Evolutionary conservation across 208 protist species (phyloP).

Genomic region (Crithidia bombi): DNA sequence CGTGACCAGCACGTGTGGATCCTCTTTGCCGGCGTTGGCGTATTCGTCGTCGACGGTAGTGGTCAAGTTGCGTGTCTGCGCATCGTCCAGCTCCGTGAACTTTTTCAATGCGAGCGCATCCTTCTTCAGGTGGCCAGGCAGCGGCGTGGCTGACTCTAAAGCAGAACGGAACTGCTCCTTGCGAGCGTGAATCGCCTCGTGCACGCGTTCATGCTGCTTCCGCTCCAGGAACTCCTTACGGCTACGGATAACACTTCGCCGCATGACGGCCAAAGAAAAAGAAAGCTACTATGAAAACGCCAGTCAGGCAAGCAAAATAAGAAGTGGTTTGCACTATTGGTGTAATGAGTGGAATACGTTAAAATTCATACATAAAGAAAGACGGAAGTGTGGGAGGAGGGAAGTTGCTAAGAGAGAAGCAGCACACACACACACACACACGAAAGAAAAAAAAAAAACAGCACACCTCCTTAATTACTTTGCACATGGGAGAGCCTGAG

Average conservation of each 20-base stretch:
- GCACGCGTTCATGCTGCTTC: slow-evolving; percentile 82
- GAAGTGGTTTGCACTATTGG: not conserved
- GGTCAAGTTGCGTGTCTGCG: slow-evolving; percentile 60
- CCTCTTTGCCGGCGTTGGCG: slow-evolving; percentile 92
- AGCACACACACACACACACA: no score
- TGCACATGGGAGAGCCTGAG: no score
- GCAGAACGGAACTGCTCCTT: slow-evolving; percentile 89
- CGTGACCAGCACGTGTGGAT: slow-evolving; percentile 99
- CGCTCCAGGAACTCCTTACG: slow-evolving; percentile 91
- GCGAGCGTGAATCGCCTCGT: slow-evolving; percentile 69
- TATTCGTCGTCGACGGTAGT: slow-evolving; percentile 98
- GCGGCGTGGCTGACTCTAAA: slow-evolving; percentile 69
- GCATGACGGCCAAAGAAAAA: slow-evolving; percentile 48
- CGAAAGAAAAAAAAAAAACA: no score
- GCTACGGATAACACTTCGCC: slow-evolving; percentile 77
- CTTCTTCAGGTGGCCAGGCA: slow-evolving; percentile 88
- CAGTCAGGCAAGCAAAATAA: not conserved
- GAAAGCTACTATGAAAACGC: not conserved
- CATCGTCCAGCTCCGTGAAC: slow-evolving; percentile 90
- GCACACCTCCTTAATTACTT: no score
- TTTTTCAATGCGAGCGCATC: slow-evolving; percentile 88
- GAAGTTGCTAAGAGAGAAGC: no score
- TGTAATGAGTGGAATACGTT: slow-evolving; percentile 1
- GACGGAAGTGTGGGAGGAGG: no score
- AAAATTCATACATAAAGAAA: no score